Base-by-base conservation (phyloP, 83 land plant species). In the Diphasiastrum complanatum region DNA sequence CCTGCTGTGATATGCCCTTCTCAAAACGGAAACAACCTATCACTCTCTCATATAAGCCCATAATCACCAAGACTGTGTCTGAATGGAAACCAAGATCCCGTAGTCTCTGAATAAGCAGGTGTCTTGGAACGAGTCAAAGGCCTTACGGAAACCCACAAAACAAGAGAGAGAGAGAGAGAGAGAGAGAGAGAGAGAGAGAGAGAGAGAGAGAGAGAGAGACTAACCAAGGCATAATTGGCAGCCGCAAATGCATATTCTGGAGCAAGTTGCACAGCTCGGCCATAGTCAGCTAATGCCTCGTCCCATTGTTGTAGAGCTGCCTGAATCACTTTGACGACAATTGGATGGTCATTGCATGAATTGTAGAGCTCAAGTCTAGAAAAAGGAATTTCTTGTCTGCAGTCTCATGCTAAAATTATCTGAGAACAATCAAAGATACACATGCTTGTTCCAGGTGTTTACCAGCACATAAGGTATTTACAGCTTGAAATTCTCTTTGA, bases 201-300 rank as follows among this genome's bases (percentile, higher is more conserved):
- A 46, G 30, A 46, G 25, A 8, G 16, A 30, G 5, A 32, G 53
- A 47, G 36, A 29, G 51, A 63, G 29, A 56, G 29, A 50, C 51
- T 40, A 10, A 75, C 78, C 74, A 75, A 33, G 4, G 74, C 78
- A 55, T 75, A 75, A 37, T 75, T 75, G 32, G 73, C 78, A 63
- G 78, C 78, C 32, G 78, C 78, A 75, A 75, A 75, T 2, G 78
- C 61, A 47, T 62, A 75, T 5, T 55, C 67, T 23, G 78, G 78
- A 1, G 78, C 73, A 46, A 75, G 67, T 24, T 68, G 51, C 10
- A 68, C 72, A 35, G 78, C 78, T 55, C 56, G 53, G 27, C 49
- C 45, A 59, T 75, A 75, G 35, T 58, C 22, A 2, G 32, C 23
- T 55, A 75, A 31, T 45, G 78, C 73, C 23, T 75, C 74, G 22